Conservation (phyloP, 164 flowering plant species). For the Nelumbo lutea region DNA sequence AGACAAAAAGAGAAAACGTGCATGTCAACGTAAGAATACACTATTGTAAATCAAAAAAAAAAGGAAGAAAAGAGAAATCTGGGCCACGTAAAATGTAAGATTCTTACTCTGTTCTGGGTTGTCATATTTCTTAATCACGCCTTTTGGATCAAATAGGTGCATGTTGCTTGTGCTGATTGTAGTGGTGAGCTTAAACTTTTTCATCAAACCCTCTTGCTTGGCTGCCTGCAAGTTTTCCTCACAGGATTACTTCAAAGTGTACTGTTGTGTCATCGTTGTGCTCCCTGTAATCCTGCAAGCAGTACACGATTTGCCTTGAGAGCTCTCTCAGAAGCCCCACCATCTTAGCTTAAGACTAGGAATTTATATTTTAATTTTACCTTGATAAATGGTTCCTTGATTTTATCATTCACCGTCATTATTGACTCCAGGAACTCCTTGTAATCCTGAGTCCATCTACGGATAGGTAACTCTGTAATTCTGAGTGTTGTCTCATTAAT, state of each 20-base stretch:
- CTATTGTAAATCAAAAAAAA: background rate
- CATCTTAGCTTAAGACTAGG: background rate
- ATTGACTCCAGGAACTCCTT: constrained; percentile 67
- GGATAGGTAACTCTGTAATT: constrained; percentile 74
- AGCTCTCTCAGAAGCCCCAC: background rate
- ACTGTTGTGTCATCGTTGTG: constrained; percentile 53
- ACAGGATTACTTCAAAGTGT: constrained; percentile 52
- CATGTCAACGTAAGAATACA: background rate
- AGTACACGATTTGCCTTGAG: background rate
- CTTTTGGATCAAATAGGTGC: constrained; percentile 81
- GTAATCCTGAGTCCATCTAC: constrained; percentile 89
- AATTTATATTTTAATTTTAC: constrained; percentile 20
- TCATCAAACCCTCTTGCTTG: constrained; percentile 75
- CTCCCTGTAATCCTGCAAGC: constrained; percentile 55
- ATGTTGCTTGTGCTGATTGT: constrained; percentile 82
- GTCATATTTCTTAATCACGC: constrained; percentile 82
- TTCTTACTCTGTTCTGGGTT: constrained; percentile 73
- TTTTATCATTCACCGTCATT: constrained; percentile 46
- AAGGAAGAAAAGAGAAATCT: background rate
- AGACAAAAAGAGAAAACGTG: constrained; percentile 5
- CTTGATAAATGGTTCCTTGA: constrained; percentile 74
- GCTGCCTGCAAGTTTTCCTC: constrained; percentile 51
- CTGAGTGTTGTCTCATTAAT: constrained; percentile 60
- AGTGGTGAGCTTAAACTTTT: constrained; percentile 76
- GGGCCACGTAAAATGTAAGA: background rate